Evolutionary conservation across 1,139 yeast species (phyloP).

Genomic region (Suhomyces taliae): DNA sequence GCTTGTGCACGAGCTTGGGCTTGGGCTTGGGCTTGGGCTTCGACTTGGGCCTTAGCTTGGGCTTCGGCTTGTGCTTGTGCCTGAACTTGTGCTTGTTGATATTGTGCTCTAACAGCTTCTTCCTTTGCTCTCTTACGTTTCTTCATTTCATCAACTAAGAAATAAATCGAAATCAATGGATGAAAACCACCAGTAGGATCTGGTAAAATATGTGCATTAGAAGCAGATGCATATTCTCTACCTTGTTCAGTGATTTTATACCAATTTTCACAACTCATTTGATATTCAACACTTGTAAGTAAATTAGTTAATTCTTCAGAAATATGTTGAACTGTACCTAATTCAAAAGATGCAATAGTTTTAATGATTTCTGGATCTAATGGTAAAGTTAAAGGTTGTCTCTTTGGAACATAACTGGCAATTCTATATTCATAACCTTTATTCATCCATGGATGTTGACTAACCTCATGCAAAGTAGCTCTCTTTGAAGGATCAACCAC

Average conservation of each 20-base stretch:
- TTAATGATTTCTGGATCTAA: constrained; percentile 68
- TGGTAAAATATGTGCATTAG: constrained; percentile 42
- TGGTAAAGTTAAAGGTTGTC: constrained; percentile 74
- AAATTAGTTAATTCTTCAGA: constrained; percentile 56
- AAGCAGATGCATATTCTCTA: constrained; percentile 42
- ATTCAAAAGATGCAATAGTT: constrained; percentile 77
- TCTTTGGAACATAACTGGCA: constrained; percentile 68
- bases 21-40: constrained; percentile 3
- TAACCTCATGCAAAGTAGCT: constrained; percentile 76
- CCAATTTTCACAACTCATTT: constrained; percentile 67
- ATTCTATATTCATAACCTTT: constrained; percentile 81
- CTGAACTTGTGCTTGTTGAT: constrained; percentile 13
- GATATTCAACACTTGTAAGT: constrained; percentile 68
- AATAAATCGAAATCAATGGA: constrained; percentile 85
- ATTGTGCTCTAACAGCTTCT: constrained; percentile 35
- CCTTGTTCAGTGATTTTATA: constrained; percentile 45
- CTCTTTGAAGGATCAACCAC: constrained; percentile 85
- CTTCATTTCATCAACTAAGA: constrained; percentile 79
- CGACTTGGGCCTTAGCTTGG: constrained; percentile 1
- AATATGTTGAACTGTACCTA: constrained; percentile 68
- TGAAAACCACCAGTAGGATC: constrained; percentile 92
- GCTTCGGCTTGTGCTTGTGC: constrained; percentile 2
- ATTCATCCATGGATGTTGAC: constrained; percentile 93
- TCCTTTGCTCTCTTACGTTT: constrained; percentile 66
- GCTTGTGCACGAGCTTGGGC: constrained; percentile 4